Evolutionary conservation across 805 yeast genomes (phyloP), one percentile per base, ranked within the genome.

Genomic region (Metschnikowia lunata): DNA sequence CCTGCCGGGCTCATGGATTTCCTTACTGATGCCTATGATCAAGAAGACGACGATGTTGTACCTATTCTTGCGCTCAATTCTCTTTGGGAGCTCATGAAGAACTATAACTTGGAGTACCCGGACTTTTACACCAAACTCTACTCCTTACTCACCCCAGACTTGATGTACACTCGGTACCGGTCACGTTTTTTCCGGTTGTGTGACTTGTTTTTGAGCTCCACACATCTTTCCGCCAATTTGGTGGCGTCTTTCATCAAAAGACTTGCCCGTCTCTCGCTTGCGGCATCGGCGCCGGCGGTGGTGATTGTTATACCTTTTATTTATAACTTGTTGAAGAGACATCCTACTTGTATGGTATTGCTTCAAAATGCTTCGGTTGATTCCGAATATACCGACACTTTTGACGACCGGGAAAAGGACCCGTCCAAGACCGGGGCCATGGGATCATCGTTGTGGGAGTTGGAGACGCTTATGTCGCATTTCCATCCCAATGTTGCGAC

Each of bases 401-500:
- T 77, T 59, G 71, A 84, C 50, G 66, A 71, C 30, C 48, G 61
- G 1, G 95, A 87, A 56, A 42, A 49, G 1, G 88, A 91, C 60
- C 99, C 99, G 2, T 72, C 84, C 45, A 69, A 76, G 46, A 85
- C 97, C 0, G 71, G 79, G 30, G 97, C 98, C 4, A 69, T 90
- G 30, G 82, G 77, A 7, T 86, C 96, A 0, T 90, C 97, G 0
- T 64, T 90, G 38, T 93, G 99, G 99, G 99, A 93, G 64, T 61
- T 91, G 45, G 87, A 85, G 47, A 74, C 95, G 0, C 66, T 86
- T 45, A 79, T 83, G 70, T 65, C 78, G 10, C 99, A 93, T 61
- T 91, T 89, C 60, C 98, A 93, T 66, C 97, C 98, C 12, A 93
- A 93, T 57, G 88, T 93, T 10, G 91, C 97, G 1, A 85, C 97